Conservation (phyloP, 1,284 basidiomycete genomes). For the Trametes sp. region DNA sequence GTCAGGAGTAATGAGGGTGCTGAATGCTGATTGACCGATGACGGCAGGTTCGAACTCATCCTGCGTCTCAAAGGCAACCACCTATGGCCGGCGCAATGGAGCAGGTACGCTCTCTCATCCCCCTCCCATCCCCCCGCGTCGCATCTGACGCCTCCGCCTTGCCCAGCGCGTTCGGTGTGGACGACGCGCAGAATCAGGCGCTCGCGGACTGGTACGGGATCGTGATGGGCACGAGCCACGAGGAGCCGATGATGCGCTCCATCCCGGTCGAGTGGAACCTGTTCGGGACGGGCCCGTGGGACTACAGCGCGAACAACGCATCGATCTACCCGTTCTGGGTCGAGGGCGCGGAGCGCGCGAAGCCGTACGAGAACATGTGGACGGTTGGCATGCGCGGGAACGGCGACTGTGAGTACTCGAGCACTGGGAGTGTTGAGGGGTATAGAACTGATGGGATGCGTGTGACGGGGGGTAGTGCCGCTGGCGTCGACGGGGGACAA, state of each 20-base stretch:
- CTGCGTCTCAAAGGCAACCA: constrained; percentile 76
- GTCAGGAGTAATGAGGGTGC: neutral
- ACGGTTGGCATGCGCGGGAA: constrained; percentile 74
- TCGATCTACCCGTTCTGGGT: constrained; percentile 67
- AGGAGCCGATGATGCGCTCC: constrained; percentile 72
- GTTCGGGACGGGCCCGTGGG: constrained; percentile 65
- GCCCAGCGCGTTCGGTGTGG: constrained; percentile 67
- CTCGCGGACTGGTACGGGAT: constrained; percentile 75
- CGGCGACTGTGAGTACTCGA: constrained; percentile 40
- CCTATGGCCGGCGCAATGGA: constrained; percentile 59
- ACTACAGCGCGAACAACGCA: constrained; percentile 59
- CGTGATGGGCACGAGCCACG: constrained; percentile 75
- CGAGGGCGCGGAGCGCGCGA: constrained; percentile 62
- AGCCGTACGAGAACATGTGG: constrained; percentile 64
- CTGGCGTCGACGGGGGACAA: constrained; percentile 53
- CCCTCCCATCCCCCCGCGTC: too few relatives aligned
- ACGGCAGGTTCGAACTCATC: constrained; percentile 66
- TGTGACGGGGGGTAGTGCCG: constrained; percentile 49
- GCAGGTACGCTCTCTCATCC: constrained; percentile 30
- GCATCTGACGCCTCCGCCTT: neutral
- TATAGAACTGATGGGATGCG: too few relatives aligned
- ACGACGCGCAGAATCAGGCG: constrained; percentile 70
- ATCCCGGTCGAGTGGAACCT: constrained; percentile 66
- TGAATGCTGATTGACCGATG: neutral
- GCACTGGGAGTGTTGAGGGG: neutral